Conservation (phyloP, 1,284 basidiomycete genomes). For the Apiotrichum gracile region DNA sequence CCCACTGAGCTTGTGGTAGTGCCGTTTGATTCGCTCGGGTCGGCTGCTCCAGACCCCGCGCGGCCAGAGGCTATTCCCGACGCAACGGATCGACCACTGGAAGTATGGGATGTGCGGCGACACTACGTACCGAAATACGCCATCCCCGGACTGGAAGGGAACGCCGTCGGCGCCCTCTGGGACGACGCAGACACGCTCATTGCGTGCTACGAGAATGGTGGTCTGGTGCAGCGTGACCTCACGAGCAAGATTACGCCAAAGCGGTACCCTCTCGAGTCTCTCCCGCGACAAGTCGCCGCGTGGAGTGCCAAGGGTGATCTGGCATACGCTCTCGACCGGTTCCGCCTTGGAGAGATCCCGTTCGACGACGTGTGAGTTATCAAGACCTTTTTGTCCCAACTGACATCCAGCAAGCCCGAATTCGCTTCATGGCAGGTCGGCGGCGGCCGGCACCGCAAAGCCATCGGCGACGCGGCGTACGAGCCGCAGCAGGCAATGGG, state of each 20-base stretch:
- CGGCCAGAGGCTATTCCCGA: conserved; percentile 9
- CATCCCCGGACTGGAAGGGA: conserved; percentile 45
- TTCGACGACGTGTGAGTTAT: conserved; percentile 72
- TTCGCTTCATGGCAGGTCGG: conserved; percentile 46
- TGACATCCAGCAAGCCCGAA: conserved; percentile 52
- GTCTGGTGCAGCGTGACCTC: conserved; percentile 72
- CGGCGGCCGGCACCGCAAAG: conserved; percentile 26
- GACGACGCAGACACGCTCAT: conserved; percentile 66
- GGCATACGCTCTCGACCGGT: conserved; percentile 61
- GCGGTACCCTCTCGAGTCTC: conserved; percentile 56
- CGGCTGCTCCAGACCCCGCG: neutral
- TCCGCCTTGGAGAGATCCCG: conserved; percentile 62
- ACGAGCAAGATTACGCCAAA: conserved; percentile 7
- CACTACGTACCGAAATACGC: conserved; percentile 77
- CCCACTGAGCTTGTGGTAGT: conserved; percentile 65
- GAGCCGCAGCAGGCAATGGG: conserved; percentile 37
- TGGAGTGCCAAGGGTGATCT: conserved; percentile 68
- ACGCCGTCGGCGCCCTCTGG: conserved; percentile 59
- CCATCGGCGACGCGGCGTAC: conserved; percentile 41
- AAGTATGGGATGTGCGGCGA: conserved; percentile 82
- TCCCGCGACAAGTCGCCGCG: conserved; percentile 61
- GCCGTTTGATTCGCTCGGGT: conserved; percentile 21
- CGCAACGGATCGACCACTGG: conserved; percentile 50
- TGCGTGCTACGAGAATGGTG: conserved; percentile 68
- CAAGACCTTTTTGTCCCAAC: neutral